These are phyloP conservation scores for Yarrowia divulgata DNA, from an alignment of 805 yeast genomes.

Conservation along the genomic window DNA sequence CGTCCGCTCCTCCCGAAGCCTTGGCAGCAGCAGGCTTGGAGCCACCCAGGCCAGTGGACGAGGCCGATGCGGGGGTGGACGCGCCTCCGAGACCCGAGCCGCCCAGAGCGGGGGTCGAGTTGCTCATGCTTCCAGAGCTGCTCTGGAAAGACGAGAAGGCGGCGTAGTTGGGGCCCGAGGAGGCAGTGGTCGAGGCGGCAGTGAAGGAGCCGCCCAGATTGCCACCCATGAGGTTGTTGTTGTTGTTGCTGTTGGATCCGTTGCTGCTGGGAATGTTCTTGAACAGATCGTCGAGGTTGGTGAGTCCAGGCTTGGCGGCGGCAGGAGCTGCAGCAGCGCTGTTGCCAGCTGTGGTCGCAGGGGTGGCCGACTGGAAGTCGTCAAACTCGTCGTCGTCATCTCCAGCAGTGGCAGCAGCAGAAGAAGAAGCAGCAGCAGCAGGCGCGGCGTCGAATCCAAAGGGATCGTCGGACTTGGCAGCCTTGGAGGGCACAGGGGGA, in stretches of 20 bases:
- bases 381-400: constrained; percentile 68
- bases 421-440: constrained; percentile 1
- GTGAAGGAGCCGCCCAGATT: constrained; percentile 28
- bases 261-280: constrained; percentile 29
- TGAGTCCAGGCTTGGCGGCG: constrained; percentile 22
- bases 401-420: neutral
- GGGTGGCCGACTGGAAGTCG: constrained; percentile 70
- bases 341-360: constrained; percentile 46
- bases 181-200: neutral
- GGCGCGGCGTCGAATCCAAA: constrained; percentile 42
- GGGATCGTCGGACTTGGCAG: constrained; percentile 41
- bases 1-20: constrained; percentile 46
- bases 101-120: constrained; percentile 41
- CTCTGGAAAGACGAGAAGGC: constrained; percentile 27
- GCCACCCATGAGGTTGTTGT: constrained; percentile 7
- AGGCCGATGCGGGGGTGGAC: constrained; percentile 39
- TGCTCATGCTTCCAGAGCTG: constrained; percentile 19
- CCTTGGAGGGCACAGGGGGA: constrained; percentile 38
- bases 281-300: constrained; percentile 44
- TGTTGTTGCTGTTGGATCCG: constrained; percentile 19
- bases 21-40: constrained; percentile 43
- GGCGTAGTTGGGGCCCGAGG: constrained; percentile 32
- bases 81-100: neutral
- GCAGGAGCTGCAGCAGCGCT: constrained; percentile 17
- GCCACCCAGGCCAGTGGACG: constrained; percentile 41